Evolutionary conservation across 192 early-diverging fungal genomes (phyloP).

Genomic region (Piromyces sp.): DNA sequence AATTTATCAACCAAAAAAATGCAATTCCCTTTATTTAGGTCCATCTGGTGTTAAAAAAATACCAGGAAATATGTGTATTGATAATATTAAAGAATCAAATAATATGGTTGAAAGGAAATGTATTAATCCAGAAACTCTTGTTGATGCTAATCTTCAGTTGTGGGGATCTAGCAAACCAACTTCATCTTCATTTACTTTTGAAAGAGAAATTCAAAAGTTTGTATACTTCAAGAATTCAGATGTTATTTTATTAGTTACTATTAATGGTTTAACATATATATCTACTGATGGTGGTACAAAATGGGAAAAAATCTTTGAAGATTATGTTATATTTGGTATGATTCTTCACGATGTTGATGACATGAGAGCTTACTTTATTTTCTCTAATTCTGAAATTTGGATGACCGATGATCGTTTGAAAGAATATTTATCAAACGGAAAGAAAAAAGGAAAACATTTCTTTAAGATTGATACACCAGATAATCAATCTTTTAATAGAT

Average conservation of each 20-base stretch:
- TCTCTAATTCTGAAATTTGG: slow-evolving; percentile 10
- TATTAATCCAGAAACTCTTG: background rate
- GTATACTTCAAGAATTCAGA: background rate
- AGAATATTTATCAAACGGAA: slow-evolving; percentile 21
- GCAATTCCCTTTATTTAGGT: background rate
- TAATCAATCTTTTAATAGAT: slow-evolving; percentile 31
- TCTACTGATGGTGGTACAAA: background rate
- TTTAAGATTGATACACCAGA: slow-evolving; percentile 25
- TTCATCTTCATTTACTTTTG: background rate
- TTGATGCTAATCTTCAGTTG: background rate
- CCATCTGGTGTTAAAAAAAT: background rate
- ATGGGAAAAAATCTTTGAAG: slow-evolving; percentile 4
- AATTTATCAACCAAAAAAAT: background rate
- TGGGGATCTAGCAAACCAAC: background rate
- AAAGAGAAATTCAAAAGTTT: background rate
- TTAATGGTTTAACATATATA: background rate
- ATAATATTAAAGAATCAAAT: background rate
- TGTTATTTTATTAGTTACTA: background rate
- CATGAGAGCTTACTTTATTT: slow-evolving; percentile 30
- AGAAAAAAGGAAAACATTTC: slow-evolving; percentile 39
- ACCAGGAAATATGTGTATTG: background rate
- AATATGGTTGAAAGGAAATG: background rate
- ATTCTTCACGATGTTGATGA: slow-evolving; percentile 52
- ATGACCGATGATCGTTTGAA: slow-evolving; percentile 35
- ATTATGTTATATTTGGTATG: slow-evolving; percentile 31